These are phyloP conservation scores for Porphyra umbilicalis DNA, from an alignment of 31 red algal species.

Conservation along the genomic window DNA sequence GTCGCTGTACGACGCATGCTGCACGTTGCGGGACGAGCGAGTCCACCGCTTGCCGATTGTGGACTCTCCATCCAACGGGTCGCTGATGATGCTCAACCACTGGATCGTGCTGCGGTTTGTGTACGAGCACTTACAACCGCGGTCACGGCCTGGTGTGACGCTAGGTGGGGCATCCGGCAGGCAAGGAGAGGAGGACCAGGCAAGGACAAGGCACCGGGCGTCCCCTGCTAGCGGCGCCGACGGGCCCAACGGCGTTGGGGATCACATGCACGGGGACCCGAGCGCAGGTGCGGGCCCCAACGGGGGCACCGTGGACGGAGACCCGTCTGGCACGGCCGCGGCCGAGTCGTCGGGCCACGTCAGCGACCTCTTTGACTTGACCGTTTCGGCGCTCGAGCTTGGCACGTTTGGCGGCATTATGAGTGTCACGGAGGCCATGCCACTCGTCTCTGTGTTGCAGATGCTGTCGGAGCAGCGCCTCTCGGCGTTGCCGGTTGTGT, in stretches of 20 bases:
- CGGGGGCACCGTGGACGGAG: neutral
- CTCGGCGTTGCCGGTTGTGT: conserved; percentile 42
- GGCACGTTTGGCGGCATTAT: conserved; percentile 30
- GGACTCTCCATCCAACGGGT: neutral
- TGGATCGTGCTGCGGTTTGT: conserved; percentile 44
- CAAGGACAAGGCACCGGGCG: neutral
- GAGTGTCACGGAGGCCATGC: neutral
- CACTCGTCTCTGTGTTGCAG: conserved; percentile 6
- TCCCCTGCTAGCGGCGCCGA: neutral
- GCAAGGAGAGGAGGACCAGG: neutral
- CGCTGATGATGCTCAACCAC: conserved; percentile 31
- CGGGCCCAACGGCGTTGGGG: neutral
- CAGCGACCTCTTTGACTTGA: conserved; percentile 25
- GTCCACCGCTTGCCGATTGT: conserved; percentile 48
- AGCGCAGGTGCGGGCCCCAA: neutral
- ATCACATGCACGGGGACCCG: neutral
- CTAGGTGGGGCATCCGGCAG: too few species aligned
- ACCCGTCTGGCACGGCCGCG: neutral
- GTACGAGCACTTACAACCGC: conserved; percentile 17
- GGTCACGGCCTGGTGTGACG: neutral
- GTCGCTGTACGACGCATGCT: conserved; percentile 40
- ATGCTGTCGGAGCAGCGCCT: conserved; percentile 11
- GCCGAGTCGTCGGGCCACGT: neutral
- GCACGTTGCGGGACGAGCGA: conserved; percentile 21
- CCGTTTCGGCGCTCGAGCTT: conserved; percentile 8